These are phyloP conservation scores for Malus asiatica DNA, from an alignment of 306 rosid genomes.

Conservation along the genomic window DNA sequence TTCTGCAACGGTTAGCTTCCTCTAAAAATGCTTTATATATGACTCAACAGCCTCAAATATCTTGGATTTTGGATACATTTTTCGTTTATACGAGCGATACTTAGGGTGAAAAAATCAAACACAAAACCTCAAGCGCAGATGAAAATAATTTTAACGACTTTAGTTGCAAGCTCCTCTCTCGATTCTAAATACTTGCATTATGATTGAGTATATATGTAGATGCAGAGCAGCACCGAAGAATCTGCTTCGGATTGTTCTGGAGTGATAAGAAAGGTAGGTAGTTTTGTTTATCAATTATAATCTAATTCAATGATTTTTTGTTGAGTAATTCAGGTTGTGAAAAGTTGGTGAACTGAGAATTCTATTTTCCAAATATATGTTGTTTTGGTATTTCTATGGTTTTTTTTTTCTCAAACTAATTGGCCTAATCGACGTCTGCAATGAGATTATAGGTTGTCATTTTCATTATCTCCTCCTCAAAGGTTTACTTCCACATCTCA, in stretches of 20 bases:
- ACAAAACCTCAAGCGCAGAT: not conserved
- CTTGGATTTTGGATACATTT: not conserved
- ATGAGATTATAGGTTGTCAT: not conserved
- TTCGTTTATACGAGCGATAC: not conserved
- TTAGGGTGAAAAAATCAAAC: too few species aligned
- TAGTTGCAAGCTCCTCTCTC: not conserved
- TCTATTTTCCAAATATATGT: not conserved
- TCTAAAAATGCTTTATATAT: not conserved
- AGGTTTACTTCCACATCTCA: not conserved
- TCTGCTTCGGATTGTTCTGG: not conserved
- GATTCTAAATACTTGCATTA: not conserved
- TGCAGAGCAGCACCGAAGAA: not conserved
- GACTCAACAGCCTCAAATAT: not conserved
- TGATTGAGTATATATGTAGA: not conserved
- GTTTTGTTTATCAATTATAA: too few species aligned
- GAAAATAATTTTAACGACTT: rapidly evolving
- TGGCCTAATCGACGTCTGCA: too few species aligned
- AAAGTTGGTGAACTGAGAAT: not conserved
- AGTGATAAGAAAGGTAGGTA: not conserved
- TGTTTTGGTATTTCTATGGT: not conserved
- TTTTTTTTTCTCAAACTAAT: too few species aligned
- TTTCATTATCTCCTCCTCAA: not conserved
- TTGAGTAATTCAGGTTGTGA: not conserved
- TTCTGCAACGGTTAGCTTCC: conserved; percentile 6
- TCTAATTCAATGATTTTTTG: not conserved